A percentile compares a stretch with the other conserved stretches of the same genome.
Conservation (phyloP, 1,139 yeast genomes). For the Kodamaea plutei region DNA sequence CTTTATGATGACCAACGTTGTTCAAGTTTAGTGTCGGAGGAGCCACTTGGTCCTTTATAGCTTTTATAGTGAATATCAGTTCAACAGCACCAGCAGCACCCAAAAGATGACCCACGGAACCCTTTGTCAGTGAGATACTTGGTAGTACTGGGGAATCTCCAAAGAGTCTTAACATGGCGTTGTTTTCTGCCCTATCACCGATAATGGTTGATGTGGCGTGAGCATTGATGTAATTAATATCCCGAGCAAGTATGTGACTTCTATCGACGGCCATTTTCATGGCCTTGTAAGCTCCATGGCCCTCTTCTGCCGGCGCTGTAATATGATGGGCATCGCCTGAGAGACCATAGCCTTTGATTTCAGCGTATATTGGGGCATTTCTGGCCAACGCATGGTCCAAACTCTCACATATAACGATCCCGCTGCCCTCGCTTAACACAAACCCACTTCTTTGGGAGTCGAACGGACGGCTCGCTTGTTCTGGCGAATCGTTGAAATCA, state of each 20-base stretch:
- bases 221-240: constrained; percentile 81
- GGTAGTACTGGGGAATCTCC: constrained; percentile 18
- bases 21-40: constrained; percentile 83
- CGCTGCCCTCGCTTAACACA: constrained; percentile 92
- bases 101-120: constrained; percentile 87
- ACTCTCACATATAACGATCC: constrained; percentile 71
- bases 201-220: constrained; percentile 92
- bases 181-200: constrained; percentile 87
- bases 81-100: constrained; percentile 98
- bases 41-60: constrained; percentile 51
- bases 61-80: constrained; percentile 70
- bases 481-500: constrained; percentile 56
- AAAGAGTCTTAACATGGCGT: constrained; percentile 62
- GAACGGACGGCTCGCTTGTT: constrained; percentile 79
- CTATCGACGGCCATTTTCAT: constrained; percentile 70
- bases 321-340: constrained; percentile 92
- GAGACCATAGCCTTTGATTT: constrained; percentile 80
- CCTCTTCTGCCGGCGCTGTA: constrained; percentile 82
- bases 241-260: constrained; percentile 30
- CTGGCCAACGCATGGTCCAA: constrained; percentile 70
- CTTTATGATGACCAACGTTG: constrained; percentile 44
- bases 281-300: constrained; percentile 80
- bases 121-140: constrained; percentile 78
- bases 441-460: constrained; percentile 78
- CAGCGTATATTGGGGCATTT: constrained; percentile 63